A percentile compares a stretch with the other conserved stretches of the same genome.
phyloP scores from a whole-genome alignment of 495 filamentous ascomycete genomes.

The Rusavskia elegans region DNA sequence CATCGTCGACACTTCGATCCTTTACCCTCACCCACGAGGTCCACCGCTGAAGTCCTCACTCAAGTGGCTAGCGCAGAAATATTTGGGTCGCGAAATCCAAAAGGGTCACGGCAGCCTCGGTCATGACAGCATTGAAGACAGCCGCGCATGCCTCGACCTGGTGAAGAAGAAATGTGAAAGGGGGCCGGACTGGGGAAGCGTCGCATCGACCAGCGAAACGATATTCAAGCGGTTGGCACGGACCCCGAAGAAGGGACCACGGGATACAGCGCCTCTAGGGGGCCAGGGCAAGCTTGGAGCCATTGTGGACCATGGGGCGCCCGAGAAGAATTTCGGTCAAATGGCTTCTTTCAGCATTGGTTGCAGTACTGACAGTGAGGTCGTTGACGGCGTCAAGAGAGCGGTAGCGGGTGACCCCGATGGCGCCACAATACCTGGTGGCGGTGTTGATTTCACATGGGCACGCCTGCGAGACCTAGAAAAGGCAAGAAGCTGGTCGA shows the following conservation, averaged over 20 bases:
- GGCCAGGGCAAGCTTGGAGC: slow-evolving; percentile 52
- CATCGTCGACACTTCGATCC: slow-evolving; percentile 75
- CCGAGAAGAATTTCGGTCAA: slow-evolving; percentile 53
- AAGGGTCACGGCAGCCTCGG: slow-evolving; percentile 50
- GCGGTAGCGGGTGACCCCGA: slow-evolving; percentile 53
- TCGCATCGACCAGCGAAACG: slow-evolving; percentile 58
- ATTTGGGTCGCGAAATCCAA: slow-evolving; percentile 74
- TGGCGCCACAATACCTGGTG: slow-evolving; percentile 42
- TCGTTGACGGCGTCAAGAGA: slow-evolving; percentile 51
- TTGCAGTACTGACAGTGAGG: slow-evolving; percentile 58
- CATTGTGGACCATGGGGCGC: slow-evolving; percentile 77
- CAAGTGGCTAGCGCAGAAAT: slow-evolving; percentile 43
- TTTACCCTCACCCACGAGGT: slow-evolving; percentile 62
- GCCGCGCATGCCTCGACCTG: slow-evolving; percentile 75
- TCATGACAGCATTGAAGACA: slow-evolving; percentile 87
- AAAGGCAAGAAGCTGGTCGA: slow-evolving; percentile 69
- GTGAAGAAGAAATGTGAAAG: slow-evolving; percentile 91
- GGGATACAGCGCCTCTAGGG: slow-evolving; percentile 27
- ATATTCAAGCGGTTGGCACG: slow-evolving; percentile 73
- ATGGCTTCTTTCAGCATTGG: slow-evolving; percentile 57
- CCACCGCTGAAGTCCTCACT: slow-evolving; percentile 65
- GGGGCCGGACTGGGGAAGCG: slow-evolving; percentile 66
- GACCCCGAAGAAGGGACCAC: slow-evolving; percentile 23
- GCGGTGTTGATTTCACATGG: slow-evolving; percentile 79
- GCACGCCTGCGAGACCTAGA: slow-evolving; percentile 78